Evolutionary conservation across 1,284 basidiomycete species (phyloP).

Genomic region (Trichosporon sp.): DNA sequence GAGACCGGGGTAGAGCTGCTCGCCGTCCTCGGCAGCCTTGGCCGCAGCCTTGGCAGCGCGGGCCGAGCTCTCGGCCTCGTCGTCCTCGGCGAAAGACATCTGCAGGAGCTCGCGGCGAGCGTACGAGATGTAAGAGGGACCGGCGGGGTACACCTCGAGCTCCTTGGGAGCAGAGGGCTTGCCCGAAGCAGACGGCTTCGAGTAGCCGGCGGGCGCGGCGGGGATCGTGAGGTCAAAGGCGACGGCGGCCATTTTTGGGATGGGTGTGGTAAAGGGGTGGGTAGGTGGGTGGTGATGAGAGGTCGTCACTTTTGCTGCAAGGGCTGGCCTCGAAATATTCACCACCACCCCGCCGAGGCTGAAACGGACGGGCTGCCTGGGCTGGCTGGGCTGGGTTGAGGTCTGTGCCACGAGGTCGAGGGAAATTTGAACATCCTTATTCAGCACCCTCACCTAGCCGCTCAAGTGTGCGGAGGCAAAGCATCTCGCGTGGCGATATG

Average conservation of each 20-base stretch:
- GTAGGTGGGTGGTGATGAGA: neutral
- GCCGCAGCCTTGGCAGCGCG: constrained; percentile 56
- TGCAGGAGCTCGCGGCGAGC: constrained; percentile 67
- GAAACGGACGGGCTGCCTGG: neutral
- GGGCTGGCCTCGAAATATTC: neutral
- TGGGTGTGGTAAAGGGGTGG: constrained; percentile 1
- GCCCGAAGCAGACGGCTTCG: constrained; percentile 37
- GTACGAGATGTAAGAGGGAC: constrained; percentile 74
- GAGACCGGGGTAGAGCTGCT: constrained; percentile 78
- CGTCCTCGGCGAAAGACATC: constrained; percentile 73
- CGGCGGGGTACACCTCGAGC: constrained; percentile 65
- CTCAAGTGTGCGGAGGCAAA: neutral
- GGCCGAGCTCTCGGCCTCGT: constrained; percentile 47
- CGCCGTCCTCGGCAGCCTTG: constrained; percentile 55
- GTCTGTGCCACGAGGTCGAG: neutral
- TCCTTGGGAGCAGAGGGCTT: constrained; percentile 44
- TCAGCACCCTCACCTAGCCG: neutral
- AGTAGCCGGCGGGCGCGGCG: constrained; percentile 43
- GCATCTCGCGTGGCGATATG: neutral
- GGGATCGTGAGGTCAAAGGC: constrained; percentile 44
- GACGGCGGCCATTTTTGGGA: constrained; percentile 42
- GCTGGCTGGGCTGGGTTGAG: too few species aligned
- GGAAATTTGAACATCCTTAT: neutral
- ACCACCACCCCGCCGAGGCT: neutral
- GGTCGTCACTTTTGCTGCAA: neutral